Percentiles rank a stretch among this genome's conserved stretches.
These are phyloP conservation scores for Starmerella cellae DNA, from an alignment of 805 yeast genomes.

Conservation along the genomic window DNA sequence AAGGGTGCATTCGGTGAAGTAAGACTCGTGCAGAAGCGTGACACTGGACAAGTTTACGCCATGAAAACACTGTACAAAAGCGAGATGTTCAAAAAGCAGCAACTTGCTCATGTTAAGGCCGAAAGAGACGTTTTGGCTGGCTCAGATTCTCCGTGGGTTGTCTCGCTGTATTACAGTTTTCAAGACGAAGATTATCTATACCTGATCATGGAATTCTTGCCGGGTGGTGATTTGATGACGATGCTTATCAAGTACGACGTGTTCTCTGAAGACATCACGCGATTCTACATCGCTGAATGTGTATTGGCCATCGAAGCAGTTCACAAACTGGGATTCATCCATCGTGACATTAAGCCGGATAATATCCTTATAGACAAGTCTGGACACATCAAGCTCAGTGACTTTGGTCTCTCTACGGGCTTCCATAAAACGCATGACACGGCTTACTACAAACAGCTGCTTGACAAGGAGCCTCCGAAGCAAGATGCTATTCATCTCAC, in stretches of 20 bases:
- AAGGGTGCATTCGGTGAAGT: slow-evolving; percentile 99
- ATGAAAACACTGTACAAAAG: slow-evolving; percentile 84
- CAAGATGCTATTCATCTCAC: slow-evolving; percentile 84
- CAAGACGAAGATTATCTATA: slow-evolving; percentile 66
- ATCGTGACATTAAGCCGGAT: slow-evolving; percentile 95
- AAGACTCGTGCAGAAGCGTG: slow-evolving; percentile 80
- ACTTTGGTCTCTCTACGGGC: slow-evolving; percentile 77
- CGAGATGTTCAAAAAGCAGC: slow-evolving; percentile 92
- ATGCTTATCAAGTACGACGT: slow-evolving; percentile 92
- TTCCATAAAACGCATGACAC: slow-evolving; percentile 91
- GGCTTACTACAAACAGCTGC: slow-evolving; percentile 65
- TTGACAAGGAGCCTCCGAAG: slow-evolving; percentile 44
- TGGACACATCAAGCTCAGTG: slow-evolving; percentile 56
- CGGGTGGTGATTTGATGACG: slow-evolving; percentile 85
- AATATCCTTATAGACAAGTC: slow-evolving; percentile 75
- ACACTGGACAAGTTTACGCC: slow-evolving; percentile 83
- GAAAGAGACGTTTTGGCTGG: slow-evolving; percentile 92
- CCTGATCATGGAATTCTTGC: slow-evolving; percentile 68
- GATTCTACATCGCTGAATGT: slow-evolving; percentile 93
- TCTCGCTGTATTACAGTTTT: slow-evolving; percentile 65
- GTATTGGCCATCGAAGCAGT: slow-evolving; percentile 89
- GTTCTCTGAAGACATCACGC: slow-evolving; percentile 74
- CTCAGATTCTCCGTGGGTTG: slow-evolving; percentile 81
- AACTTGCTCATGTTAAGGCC: slow-evolving; percentile 87
- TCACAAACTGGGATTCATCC: slow-evolving; percentile 86